These are phyloP conservation scores for Boletus pseudo-olivaceus DNA, from an alignment of 768 basidiomycete species.

Conservation along the genomic window DNA sequence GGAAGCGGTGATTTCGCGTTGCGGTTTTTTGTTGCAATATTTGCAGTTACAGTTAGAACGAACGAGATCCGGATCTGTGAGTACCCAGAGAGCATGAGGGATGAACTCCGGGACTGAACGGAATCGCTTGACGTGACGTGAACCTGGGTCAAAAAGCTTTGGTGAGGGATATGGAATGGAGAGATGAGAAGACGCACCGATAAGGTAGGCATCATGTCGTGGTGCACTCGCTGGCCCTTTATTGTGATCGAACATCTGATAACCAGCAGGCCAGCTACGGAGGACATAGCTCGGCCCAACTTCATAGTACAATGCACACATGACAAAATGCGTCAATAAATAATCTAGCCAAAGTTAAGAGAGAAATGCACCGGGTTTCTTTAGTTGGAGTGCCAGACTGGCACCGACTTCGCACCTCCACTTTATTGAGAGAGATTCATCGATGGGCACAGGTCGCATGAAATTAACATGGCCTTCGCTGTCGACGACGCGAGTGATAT, in stretches of 20 bases:
- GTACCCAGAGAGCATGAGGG: constrained; percentile 80
- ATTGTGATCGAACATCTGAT: constrained; percentile 71
- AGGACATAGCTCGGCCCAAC: constrained; percentile 55
- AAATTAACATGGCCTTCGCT: constrained; percentile 66
- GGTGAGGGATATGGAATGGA: neutral
- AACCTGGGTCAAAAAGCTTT: constrained; percentile 30
- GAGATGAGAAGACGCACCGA: constrained; percentile 44
- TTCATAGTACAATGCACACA: neutral
- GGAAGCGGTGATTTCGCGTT: constrained; percentile 63
- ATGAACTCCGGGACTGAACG: constrained; percentile 84
- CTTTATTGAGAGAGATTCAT: constrained; percentile 49
- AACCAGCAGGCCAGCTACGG: constrained; percentile 60
- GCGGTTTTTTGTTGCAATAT: constrained; percentile 68
- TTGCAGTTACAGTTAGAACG: constrained; percentile 64
- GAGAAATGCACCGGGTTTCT: constrained; percentile 46
- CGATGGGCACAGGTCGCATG: constrained; percentile 52
- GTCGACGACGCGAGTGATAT: constrained; percentile 53
- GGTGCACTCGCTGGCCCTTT: constrained; percentile 55
- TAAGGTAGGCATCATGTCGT: constrained; percentile 76
- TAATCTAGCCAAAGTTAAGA: neutral
- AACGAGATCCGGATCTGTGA: constrained; percentile 47
- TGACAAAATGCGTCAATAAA: neutral
- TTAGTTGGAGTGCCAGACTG: constrained; percentile 41
- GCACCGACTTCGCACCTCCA: constrained; percentile 52
- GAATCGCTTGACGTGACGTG: constrained; percentile 48